Percentiles rank a stretch among this genome's conserved stretches.
These are phyloP conservation scores for Chlorella sp. DNA, from an alignment of 139 green algal genomes.

Conservation along the genomic window DNA sequence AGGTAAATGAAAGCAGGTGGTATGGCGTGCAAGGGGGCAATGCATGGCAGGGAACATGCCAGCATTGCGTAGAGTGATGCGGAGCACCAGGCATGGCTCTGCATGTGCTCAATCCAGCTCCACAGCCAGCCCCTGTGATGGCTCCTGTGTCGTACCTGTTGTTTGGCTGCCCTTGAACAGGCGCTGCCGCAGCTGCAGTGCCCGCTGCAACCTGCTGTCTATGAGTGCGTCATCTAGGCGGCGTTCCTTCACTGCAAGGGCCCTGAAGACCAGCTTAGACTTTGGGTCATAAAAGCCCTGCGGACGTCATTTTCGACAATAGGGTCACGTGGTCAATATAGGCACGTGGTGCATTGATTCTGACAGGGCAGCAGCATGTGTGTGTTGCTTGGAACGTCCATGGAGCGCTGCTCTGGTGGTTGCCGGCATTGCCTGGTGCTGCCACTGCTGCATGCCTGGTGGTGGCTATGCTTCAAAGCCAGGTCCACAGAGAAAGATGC, in stretches of 20 bases:
- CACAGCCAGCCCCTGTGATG: too few relatives aligned
- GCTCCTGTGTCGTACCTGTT: too few relatives aligned
- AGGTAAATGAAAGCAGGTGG: too few relatives aligned
- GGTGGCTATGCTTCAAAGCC: neutral
- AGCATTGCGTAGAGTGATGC: neutral
- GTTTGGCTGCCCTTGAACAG: neutral
- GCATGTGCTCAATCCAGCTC: too few relatives aligned
- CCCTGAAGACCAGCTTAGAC: too few relatives aligned
- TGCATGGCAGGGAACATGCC: too few relatives aligned
- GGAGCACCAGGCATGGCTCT: neutral
- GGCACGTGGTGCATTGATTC: neutral
- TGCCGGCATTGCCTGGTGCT: neutral
- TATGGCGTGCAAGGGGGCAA: too few relatives aligned
- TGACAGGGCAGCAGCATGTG: neutral
- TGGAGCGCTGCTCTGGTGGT: neutral
- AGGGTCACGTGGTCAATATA: neutral
- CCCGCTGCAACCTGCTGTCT: neutral
- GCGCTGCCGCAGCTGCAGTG: neutral
- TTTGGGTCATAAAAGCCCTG: too few relatives aligned
- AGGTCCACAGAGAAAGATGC: too few relatives aligned
- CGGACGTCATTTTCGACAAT: too few relatives aligned
- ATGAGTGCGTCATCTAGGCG: neutral
- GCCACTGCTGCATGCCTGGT: neutral
- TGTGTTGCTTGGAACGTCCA: neutral
- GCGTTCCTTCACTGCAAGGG: neutral